Evolutionary conservation across 2,329 filamentous ascomycete species (phyloP), one percentile per base, ranked within the genome.

Genomic region (Leptographium galeiforme): DNA sequence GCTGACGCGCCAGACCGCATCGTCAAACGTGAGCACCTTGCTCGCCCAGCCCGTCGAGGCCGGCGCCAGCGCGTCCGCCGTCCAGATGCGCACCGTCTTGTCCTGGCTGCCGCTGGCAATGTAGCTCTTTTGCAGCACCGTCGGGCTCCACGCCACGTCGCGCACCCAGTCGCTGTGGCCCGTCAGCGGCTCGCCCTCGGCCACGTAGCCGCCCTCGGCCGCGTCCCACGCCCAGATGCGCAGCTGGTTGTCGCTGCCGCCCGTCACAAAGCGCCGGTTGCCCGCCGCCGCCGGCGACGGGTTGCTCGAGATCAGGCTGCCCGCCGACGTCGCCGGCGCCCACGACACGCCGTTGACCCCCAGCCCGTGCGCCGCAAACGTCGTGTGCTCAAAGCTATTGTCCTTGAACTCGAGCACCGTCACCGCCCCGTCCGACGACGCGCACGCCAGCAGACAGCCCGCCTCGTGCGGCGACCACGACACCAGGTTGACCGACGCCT

Each of bases 1-100:
- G 76, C 89, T 96, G 47, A 96, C 93, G 53, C 93, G 83, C 93
- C 93, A 98, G 55, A 95, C 79, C 48, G 90, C 84, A 6, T 85
- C 82, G 57, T 96, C 91, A 62, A 98, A 95, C 63, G 84, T 81
- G 59, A 98, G 77, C 43, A 86, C 81, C 68, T 94, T 93, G 69
- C 81, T 84, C 55, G 84, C 81, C 93, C 93, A 98, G 30, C 78
- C 79, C 16, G 80, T 72, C 14, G 64, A 75, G 79, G 55, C 78
- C 73, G 64, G 75, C 79, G 55, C 47, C 41, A 49, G 52, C 19
- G 58, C 34, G 62, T 89, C 85, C 33, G 79, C 84, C 11, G 91
- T 97, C 93, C 93, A 98, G 71, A 98, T 96, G 61, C 89, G 83
- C 57, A 97, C 91, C 10, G 89, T 96, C 78, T 95, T 94, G 69